Evolutionary conservation across 2,329 filamentous ascomycete genomes (phyloP).

Genomic region (Teratosphaeria pseudoeucalypti): DNA sequence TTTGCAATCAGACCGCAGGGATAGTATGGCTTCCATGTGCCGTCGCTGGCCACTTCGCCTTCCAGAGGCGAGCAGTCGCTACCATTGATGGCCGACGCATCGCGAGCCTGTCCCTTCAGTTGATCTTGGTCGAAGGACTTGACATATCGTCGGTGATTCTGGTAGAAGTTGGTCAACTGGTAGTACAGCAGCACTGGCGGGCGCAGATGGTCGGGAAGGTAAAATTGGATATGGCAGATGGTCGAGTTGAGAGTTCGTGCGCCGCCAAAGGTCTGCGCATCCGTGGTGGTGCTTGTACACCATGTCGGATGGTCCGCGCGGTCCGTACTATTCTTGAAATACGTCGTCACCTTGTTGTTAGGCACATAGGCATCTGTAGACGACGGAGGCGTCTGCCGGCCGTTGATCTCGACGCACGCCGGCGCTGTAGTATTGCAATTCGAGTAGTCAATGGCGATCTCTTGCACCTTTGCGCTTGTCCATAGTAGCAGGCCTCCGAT

Average conservation of each 20-base stretch:
- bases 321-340: constrained; percentile 51
- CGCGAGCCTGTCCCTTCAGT: constrained; percentile 60
- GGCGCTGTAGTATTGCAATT: constrained; percentile 50
- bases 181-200: constrained; percentile 90
- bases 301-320: constrained; percentile 36
- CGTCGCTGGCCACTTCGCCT: constrained; percentile 24
- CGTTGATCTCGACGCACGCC: constrained; percentile 28
- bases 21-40: constrained; percentile 60
- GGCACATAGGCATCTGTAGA: constrained; percentile 43
- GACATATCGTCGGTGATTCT: constrained; percentile 95
- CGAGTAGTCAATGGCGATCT: constrained; percentile 85
- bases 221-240: constrained; percentile 65
- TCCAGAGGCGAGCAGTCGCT: constrained; percentile 67
- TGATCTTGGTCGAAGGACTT: constrained; percentile 78
- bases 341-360: constrained; percentile 47
- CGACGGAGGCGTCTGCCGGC: constrained; percentile 10
- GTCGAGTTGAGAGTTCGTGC: constrained; percentile 23
- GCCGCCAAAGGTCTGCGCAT: constrained; percentile 16
- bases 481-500: constrained; percentile 81
- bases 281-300: constrained; percentile 48
- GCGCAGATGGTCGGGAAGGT: constrained; percentile 65
- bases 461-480: constrained; percentile 77
- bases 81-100: constrained; percentile 48
- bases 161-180: constrained; percentile 93
- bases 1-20: constrained; percentile 95